These are phyloP conservation scores for Colletotrichum sp. DNA, from an alignment of 2,329 filamentous ascomycete genomes.

Conservation along the genomic window DNA sequence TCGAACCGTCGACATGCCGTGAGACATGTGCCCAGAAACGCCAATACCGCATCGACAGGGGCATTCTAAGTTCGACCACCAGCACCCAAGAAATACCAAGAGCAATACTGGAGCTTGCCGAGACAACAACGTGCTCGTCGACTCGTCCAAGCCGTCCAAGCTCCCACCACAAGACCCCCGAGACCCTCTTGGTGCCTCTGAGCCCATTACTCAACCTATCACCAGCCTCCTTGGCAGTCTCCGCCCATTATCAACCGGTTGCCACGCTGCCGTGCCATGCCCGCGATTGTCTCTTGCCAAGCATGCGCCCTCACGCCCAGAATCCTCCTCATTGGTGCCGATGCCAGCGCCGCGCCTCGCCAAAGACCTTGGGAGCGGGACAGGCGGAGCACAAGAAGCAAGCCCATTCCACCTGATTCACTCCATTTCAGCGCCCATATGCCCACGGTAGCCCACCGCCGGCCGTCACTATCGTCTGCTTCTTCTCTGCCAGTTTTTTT, in stretches of 20 bases:
- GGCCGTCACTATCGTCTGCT: neutral
- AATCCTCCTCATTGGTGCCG: slow-evolving; percentile 15
- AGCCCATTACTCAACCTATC: neutral
- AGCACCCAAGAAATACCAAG: neutral
- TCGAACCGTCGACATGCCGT: neutral
- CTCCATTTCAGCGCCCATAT: neutral
- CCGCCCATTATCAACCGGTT: slow-evolving; percentile 17
- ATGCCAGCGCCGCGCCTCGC: slow-evolving; percentile 5
- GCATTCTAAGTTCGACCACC: neutral
- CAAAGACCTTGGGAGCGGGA: slow-evolving; percentile 13
- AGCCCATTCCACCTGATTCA: slow-evolving; percentile 13
- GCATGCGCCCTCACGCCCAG: slow-evolving; percentile 13
- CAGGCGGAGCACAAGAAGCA: slow-evolving; percentile 21
- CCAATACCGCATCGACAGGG: slow-evolving; percentile 18
- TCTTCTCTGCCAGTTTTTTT: neutral
- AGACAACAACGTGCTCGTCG: neutral
- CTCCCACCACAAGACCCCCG: neutral
- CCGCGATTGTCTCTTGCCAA: slow-evolving; percentile 21
- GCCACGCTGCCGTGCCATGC: slow-evolving; percentile 21
- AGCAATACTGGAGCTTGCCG: slow-evolving; percentile 4
- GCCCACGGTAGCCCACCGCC: neutral
- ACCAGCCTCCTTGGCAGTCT: slow-evolving; percentile 16
- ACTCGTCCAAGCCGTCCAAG: slow-evolving; percentile 4
- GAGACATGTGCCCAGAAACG: slow-evolving; percentile 15
- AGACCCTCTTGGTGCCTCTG: neutral